Evolutionary conservation across 306 rosid species (phyloP).

Genomic region (Vigna unguiculata): DNA sequence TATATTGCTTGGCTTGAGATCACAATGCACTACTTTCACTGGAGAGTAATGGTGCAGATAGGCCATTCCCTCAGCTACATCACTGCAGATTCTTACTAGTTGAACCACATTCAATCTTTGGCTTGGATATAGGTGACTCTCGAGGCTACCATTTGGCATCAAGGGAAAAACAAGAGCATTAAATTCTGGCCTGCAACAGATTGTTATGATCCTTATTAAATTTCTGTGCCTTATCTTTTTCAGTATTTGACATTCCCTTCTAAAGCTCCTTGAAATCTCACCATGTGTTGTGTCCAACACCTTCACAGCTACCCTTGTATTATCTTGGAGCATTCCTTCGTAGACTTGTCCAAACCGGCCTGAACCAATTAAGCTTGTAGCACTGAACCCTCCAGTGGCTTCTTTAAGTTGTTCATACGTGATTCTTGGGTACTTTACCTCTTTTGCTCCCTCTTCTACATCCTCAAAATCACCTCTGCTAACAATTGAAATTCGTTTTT

Average conservation of each 20-base stretch:
- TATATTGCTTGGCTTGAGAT: conserved; percentile 93
- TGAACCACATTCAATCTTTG: conserved; percentile 64
- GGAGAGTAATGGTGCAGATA: conserved; percentile 91
- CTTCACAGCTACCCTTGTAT: conserved; percentile 83
- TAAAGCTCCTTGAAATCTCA: conserved; percentile 76
- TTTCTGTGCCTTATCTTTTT: conserved; percentile 81
- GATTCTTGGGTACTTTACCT: conserved; percentile 73
- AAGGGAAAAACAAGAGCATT: conserved; percentile 94
- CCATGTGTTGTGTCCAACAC: conserved; percentile 62
- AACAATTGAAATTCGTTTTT: conserved; percentile 38
- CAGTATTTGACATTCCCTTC: conserved; percentile 79
- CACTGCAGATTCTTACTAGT: conserved; percentile 77
- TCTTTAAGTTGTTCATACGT: conserved; percentile 74
- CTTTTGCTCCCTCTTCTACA: conserved; percentile 60
- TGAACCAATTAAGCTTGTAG: conserved; percentile 78
- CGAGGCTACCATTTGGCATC: conserved; percentile 90
- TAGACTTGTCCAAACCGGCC: conserved; percentile 84
- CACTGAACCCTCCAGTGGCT: conserved; percentile 80
- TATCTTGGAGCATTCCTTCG: conserved; percentile 79
- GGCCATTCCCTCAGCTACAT: conserved; percentile 90
- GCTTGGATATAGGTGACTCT: conserved; percentile 75
- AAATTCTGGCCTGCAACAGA: conserved; percentile 75
- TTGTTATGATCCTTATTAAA: conserved; percentile 82
- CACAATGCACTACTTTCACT: conserved; percentile 82
- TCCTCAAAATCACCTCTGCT: conserved; percentile 47